Evolutionary conservation across 2,329 filamentous ascomycete species (phyloP).

Genomic region (Exophiala bonariae): DNA sequence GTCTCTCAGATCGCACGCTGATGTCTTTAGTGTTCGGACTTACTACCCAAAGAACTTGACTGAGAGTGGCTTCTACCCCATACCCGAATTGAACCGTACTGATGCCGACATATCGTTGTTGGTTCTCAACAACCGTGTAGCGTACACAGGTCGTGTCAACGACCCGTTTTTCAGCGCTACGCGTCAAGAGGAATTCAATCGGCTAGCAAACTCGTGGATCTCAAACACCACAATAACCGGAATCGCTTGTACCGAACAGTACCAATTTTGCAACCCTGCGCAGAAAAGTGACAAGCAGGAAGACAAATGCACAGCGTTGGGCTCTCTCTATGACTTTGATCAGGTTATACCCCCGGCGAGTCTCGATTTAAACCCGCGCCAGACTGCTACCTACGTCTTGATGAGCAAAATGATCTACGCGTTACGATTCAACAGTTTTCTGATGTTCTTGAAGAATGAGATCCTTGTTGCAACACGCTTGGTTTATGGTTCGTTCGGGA

Average conservation of each 20-base stretch:
- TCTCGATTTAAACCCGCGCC: constrained; percentile 1
- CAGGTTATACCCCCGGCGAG: background rate
- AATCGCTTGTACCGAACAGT: constrained; percentile 25
- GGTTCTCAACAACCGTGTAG: constrained; percentile 17
- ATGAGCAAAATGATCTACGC: constrained; percentile 7
- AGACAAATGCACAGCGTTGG: constrained; percentile 18
- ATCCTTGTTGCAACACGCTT: constrained; percentile 4
- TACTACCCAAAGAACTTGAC: background rate
- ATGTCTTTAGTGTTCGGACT: constrained; percentile 1
- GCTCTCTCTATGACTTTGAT: background rate
- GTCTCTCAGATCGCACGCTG: background rate
- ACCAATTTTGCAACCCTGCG: constrained; percentile 26
- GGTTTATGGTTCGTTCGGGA: constrained; percentile 10
- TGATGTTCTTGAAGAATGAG: constrained; percentile 9
- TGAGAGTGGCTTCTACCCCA: constrained; percentile 12
- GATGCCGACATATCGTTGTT: constrained; percentile 25
- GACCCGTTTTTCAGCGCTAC: constrained; percentile 26
- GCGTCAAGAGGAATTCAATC: background rate
- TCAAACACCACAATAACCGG: constrained; percentile 2
- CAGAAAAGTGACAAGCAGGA: background rate
- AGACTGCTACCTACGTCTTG: constrained; percentile 1
- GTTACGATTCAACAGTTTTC: constrained; percentile 7
- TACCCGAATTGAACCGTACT: constrained; percentile 22
- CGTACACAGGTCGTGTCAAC: constrained; percentile 14
- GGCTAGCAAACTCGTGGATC: constrained; percentile 9